Conservation (phyloP, 495 filamentous ascomycete genomes). For the Achaetomiella virescens region DNA sequence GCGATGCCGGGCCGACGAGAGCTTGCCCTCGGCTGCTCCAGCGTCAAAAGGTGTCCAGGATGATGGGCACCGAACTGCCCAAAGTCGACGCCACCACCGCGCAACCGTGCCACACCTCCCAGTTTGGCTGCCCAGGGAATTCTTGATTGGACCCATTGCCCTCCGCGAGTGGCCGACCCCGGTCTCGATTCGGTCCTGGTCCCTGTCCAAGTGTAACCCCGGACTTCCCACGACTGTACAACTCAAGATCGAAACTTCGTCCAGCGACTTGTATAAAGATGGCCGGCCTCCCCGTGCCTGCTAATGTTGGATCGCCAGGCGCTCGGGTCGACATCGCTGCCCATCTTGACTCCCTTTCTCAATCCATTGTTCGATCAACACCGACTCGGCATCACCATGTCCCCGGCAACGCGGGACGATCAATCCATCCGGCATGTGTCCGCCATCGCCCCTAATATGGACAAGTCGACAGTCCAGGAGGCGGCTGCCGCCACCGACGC, state of each 20-base stretch:
- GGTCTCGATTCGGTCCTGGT: neutral
- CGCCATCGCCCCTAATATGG: neutral
- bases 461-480: neutral
- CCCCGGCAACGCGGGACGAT: neutral
- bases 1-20: conserved; percentile 3
- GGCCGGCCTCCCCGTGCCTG: neutral
- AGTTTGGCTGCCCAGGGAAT: neutral
- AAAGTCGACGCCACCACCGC: neutral
- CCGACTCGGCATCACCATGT: neutral
- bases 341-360: neutral
- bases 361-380: neutral
- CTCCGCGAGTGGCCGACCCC: neutral
- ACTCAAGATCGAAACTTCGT: neutral
- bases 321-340: neutral
- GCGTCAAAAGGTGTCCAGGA: too few relatives aligned
- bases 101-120: neutral
- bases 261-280: neutral
- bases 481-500: neutral
- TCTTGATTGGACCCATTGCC: neutral
- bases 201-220: neutral
- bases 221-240: neutral
- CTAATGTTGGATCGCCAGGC: neutral
- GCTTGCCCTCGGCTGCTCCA: too few relatives aligned
- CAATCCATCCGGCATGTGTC: neutral
- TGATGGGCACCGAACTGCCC: too few relatives aligned